phyloP scores from a whole-genome alignment of 2,329 filamentous ascomycete species.

The Penicillium concentricum region DNA sequence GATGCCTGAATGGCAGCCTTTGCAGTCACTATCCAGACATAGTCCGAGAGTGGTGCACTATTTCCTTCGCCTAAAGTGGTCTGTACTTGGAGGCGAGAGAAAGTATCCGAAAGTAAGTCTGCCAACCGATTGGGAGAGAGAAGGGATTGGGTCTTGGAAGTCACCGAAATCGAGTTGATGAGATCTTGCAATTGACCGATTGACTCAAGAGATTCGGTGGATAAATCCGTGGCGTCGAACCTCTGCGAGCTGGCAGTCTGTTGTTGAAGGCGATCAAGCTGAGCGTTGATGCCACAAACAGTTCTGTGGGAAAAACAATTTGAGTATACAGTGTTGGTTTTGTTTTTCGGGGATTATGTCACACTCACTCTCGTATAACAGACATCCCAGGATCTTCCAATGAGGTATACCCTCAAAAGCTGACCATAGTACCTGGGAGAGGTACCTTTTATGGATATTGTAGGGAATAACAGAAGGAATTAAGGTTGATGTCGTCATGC shows the following conservation, averaged over 20 bases:
- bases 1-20: constrained; percentile 93
- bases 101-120: constrained; percentile 52
- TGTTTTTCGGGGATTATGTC: not conserved
- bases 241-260: constrained; percentile 18
- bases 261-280: constrained; percentile 59
- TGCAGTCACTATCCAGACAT: constrained; percentile 86
- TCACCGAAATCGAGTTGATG: constrained; percentile 69
- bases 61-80: constrained; percentile 22
- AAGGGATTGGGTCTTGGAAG: constrained; percentile 62
- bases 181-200: constrained; percentile 62
- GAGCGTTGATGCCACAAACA: constrained; percentile 56
- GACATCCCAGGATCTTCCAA: constrained; percentile 15
- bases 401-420: not conserved
- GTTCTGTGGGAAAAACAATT: constrained; percentile 41
- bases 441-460: not conserved
- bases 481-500: constrained; percentile 1
- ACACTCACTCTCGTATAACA: constrained; percentile 23
- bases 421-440: not conserved
- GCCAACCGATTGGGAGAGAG: constrained; percentile 62
- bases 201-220: constrained; percentile 8
- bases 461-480: not conserved
- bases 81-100: constrained; percentile 44
- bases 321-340: not conserved
- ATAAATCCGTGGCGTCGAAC: constrained; percentile 24
- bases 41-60: constrained; percentile 66